Base-by-base conservation (phyloP, 129 eudicot genomes). In the Artemisia annua region DNA sequence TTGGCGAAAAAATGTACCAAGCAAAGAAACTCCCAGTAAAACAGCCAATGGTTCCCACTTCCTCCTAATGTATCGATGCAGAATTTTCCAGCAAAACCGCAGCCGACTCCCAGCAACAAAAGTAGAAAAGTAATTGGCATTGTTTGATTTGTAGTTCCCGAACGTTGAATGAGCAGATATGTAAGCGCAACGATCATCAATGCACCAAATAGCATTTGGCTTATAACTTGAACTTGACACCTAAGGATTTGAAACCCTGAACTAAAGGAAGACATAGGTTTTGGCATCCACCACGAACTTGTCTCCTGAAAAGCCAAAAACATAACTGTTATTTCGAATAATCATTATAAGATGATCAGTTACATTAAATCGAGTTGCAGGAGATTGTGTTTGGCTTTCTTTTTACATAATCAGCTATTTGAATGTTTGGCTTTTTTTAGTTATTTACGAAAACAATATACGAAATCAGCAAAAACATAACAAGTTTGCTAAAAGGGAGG, bases 51-150 rank as follows among this genome's bases (percentile, higher is more conserved):
- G 76, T 71, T 16, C 50, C 99, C 99, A 17, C 87, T 89, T 50
- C 99, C 99, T 32, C 99, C 99, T 56, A 95, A 80, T 0, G 96
- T 86, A 73, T 95, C 91, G 11, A 95, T 77, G 85, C 99, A 90
- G 54, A 86, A 59, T 50, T 85, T 90, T 18, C 99, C 99, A 0
- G 89, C 87, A 32, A 83, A 68, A 5, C 99, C 99, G 54, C 97
- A 90, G 14, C 44, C 85, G 3, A 68, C 75, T 13, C 97, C 99
- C 17, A 94, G 69, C 16, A 90, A 66, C 46, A 95, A 32, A 52
- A 95, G 82, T 50, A 90, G 75, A 84, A 88, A 88, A 3, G 97
- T 90, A 49, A 95, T 62, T 5, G 99, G 99, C 99, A 95, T 95
- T 60, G 91, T 77, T 14, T 88, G 96, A 57, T 75, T 84, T 24